Conservation (phyloP, 2,329 filamentous ascomycete species). For the Hypoxylon sp. region DNA sequence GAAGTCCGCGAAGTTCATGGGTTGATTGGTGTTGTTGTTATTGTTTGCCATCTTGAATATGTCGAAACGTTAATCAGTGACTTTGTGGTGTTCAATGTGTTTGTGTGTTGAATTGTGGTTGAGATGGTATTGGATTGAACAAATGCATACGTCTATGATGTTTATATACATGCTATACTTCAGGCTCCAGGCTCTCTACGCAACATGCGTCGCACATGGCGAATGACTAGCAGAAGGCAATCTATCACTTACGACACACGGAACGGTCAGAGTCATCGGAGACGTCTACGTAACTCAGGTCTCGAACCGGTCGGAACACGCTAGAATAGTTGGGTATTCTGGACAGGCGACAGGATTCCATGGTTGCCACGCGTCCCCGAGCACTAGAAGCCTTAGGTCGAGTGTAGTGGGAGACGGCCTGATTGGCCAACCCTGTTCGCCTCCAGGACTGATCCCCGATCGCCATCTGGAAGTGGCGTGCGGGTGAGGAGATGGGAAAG, state of each 20-base stretch:
- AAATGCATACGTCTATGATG: background rate
- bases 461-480: constrained; percentile 2
- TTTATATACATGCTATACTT: constrained; percentile 25
- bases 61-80: background rate
- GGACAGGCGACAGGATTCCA: constrained; percentile 9
- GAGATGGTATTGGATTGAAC: constrained; percentile 1
- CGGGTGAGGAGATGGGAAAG: constrained; percentile 9
- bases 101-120: constrained; percentile 6
- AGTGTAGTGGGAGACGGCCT: background rate
- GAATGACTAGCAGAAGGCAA: constrained; percentile 21
- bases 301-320: constrained; percentile 30
- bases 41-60: constrained; percentile 31
- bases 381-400: constrained; percentile 13
- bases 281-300: constrained; percentile 23
- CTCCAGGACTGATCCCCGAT: constrained; percentile 14
- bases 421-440: constrained; percentile 19
- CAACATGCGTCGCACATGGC: constrained; percentile 22
- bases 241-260: constrained; percentile 12
- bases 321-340: constrained; percentile 21
- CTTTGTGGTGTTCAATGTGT: background rate
- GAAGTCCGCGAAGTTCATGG: constrained; percentile 50
- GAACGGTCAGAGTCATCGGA: constrained; percentile 18
- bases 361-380: constrained; percentile 28
- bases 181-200: constrained; percentile 24
- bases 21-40: constrained; percentile 33